Evolutionary conservation across 73 alveolate genomes (phyloP).

Genomic region (Tetrahymena elliotti): DNA sequence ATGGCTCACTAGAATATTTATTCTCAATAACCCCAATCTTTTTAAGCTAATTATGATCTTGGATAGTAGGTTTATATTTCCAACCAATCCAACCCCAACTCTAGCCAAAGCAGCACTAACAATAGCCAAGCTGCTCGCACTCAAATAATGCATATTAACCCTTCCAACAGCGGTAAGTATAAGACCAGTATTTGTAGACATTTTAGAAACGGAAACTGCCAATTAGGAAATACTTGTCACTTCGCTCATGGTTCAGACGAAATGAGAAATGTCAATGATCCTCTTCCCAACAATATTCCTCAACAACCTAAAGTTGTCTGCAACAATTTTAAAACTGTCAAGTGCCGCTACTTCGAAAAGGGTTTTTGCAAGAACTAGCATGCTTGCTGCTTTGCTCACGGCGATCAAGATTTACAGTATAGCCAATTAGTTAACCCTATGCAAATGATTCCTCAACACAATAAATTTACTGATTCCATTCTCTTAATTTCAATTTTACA

Average conservation of each 20-base stretch:
- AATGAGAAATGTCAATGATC: slow-evolving; percentile 34
- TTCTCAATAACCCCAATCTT: not conserved
- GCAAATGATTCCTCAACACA: not conserved
- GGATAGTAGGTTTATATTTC: not conserved
- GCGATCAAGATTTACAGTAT: not conserved
- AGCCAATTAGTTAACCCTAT: not conserved
- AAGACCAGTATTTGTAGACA: slow-evolving; percentile 45
- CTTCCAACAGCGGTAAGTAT: slow-evolving; percentile 30
- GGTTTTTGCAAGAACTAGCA: not conserved
- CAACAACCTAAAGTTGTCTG: not conserved
- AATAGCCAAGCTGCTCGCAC: not conserved
- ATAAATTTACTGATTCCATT: not conserved
- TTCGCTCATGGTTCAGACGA: slow-evolving; percentile 47
- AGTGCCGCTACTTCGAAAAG: not conserved
- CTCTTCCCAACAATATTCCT: not conserved
- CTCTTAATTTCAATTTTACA: not conserved
- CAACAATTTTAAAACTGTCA: not conserved
- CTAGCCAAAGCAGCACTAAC: too few species aligned
- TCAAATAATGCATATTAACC: not conserved
- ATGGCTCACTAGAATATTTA: not conserved
- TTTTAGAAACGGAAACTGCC: slow-evolving; percentile 41
- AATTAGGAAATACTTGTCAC: slow-evolving; percentile 42
- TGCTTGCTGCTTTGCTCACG: not conserved
- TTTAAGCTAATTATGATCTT: not conserved
- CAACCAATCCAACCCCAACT: not conserved